Conservation (phyloP, 306 rosid genomes). For the Begonia fuchsioides region DNA sequence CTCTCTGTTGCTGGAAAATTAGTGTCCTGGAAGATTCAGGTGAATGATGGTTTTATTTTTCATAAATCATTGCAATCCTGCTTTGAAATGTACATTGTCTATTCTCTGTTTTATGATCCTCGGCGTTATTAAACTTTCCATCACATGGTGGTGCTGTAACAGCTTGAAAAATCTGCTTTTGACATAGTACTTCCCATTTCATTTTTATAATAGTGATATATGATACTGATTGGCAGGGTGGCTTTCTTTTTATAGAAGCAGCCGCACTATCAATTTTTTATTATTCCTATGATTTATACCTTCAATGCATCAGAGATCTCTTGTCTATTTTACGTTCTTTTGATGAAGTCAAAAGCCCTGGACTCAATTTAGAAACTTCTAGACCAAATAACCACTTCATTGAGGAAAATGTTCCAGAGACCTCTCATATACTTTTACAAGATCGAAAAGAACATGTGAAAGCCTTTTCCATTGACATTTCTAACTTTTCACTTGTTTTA, state of each 20-base stretch:
- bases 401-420: slow-evolving; percentile 21
- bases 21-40: slow-evolving; percentile 59
- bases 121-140: too few species aligned
- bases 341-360: slow-evolving; percentile 18
- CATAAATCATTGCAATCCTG: too few species aligned
- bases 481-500: slow-evolving; percentile 34
- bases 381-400: slow-evolving; percentile 11
- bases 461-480: slow-evolving; percentile 36
- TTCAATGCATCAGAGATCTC: slow-evolving; percentile 24
- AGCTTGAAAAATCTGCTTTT: slow-evolving; percentile 7
- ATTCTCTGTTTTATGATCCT: not conserved
- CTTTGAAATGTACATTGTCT: too few species aligned
- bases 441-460: slow-evolving; percentile 27
- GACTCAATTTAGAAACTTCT: slow-evolving; percentile 18
- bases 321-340: slow-evolving; percentile 19
- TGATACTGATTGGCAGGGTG: slow-evolving; percentile 59
- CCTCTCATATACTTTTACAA: slow-evolving; percentile 21
- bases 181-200: slow-evolving; percentile 4
- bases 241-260: slow-evolving; percentile 54
- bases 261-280: slow-evolving; percentile 36
- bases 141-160: too few species aligned
- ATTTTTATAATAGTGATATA: slow-evolving; percentile 11
- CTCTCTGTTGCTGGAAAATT: slow-evolving; percentile 56
- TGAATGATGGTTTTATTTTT: slow-evolving; percentile 21
- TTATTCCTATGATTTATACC: slow-evolving; percentile 31